Conservation (phyloP, 805 yeast genomes). For the Barnettozyma siamensis region DNA sequence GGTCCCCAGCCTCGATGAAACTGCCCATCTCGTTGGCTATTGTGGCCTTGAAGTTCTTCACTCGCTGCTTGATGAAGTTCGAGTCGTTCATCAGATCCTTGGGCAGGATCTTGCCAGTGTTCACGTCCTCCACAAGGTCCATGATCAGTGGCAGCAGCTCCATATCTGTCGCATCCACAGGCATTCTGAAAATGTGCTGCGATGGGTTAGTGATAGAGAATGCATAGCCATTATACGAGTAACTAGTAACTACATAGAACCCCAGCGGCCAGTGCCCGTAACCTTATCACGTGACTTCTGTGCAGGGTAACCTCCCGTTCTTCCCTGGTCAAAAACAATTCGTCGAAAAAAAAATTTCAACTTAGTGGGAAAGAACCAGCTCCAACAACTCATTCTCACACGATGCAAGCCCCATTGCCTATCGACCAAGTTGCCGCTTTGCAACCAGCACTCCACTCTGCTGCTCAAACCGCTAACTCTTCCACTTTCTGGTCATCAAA, state of each 20-base stretch:
- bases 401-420: slow-evolving; percentile 11
- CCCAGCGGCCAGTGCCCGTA: too few relatives aligned
- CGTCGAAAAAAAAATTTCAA: slow-evolving; percentile 5
- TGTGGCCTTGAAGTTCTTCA: slow-evolving; percentile 2
- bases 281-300: too few relatives aligned
- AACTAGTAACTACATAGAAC: too few relatives aligned
- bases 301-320: slow-evolving; percentile 2
- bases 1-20: slow-evolving; percentile 4
- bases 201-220: too few relatives aligned
- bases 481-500: slow-evolving; percentile 12
- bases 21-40: slow-evolving; percentile 4
- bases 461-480: neutral
- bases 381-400: neutral
- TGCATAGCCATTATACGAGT: too few relatives aligned
- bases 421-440: slow-evolving; percentile 9
- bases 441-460: slow-evolving; percentile 5
- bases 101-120: slow-evolving; percentile 34
- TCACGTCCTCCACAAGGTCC: slow-evolving; percentile 35
- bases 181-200: neutral
- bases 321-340: neutral
- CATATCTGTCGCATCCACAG: slow-evolving; percentile 9
- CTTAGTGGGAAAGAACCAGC: neutral
- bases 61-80: slow-evolving; percentile 27
- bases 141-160: slow-evolving; percentile 36
- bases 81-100: slow-evolving; percentile 39